Evolutionary conservation across 345 rosid species (phyloP), one percentile per base, ranked within the genome.

Genomic region (Arabidopsis arenosa): DNA sequence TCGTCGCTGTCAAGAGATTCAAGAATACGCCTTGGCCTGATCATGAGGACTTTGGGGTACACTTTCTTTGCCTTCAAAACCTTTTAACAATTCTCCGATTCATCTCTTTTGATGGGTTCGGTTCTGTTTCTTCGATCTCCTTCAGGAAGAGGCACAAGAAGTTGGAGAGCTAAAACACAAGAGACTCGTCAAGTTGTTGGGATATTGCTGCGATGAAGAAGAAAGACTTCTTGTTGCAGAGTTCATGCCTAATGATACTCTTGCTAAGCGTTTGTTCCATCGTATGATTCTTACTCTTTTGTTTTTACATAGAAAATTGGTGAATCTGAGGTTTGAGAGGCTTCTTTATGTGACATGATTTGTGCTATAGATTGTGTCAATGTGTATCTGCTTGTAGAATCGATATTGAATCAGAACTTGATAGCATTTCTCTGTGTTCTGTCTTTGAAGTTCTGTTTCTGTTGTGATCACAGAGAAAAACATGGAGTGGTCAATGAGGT

Each of bases 191-290:
- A 84, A 93, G 79, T 83, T 93, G 92, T 84, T 93, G 51, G 98
- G 98, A 7, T 93, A 89, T 66, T 93, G 98, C 73, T 85, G 89
- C 32, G 90, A 91, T 51, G 98, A 88, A 9, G 91, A 93, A 57
- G 92, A 93, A 85, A 87, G 98, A 77, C 55, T 93, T 81, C 87
- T 93, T 33, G 97, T 91, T 55, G 85, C 98, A 0, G 93, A 91
- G 57, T 89, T 79, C 75, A 84, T 93, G 96, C 88, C 92, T 15
- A 86, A 87, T 67, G 93, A 89, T 79, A 91, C 89, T 45, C 91
- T 93, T 61, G 86, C 97, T 28, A 88, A 87, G 75, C 96, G 83
- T 72, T 81, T 93, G 52, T 93, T 93, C 65, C 96, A 88, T 79
- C 90, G 98, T 93, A 88, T 40, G 97, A 7, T 26, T 26, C 61